Evolutionary conservation across 2,329 filamentous ascomycete species (phyloP), one percentile per base, ranked within the genome.

Genomic region (Arthroderma sp.): DNA sequence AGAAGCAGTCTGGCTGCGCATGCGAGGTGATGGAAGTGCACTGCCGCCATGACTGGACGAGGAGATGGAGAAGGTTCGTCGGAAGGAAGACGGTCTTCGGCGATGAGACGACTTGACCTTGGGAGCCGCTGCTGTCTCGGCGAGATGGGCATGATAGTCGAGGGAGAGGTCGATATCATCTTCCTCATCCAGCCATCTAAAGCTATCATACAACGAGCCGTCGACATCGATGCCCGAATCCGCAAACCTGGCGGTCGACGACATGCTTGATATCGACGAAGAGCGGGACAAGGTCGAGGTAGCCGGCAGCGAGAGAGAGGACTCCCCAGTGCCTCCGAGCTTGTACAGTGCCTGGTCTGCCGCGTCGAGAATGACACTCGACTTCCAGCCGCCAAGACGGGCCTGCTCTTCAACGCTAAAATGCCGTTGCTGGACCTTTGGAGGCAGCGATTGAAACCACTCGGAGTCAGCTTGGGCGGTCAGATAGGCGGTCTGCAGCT

Each of bases 171-270:
- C 85, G 33, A 91, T 73, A 55, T 86, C 81, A 17, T 84, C 80
- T 56, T 87, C 83, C 58, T 88, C 84, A 31, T 90, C 85, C 25
- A 89, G 74, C 85, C 86, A 88, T 53, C 83, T 78, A 63, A 89
- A 86, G 66, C 79, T 84, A 60, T 88, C 82, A 54, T 82, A 81
- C 58, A 87, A 74, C 1, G 79, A 79, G 54, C 81, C 76, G 37
- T 79, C 71, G 63, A 79, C 75, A 41, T 68, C 69, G 57, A 67
- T 61, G 38, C 65, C 63, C 17, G 66, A 66, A 58, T 69, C 68
- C 62, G 62, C 66, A 39, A 66, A 62, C 23, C 64, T 63, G 35
- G 68, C 63, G 47, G 64, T 65, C 19, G 65, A 62, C 23, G 62
- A 59, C 49, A 56, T 58, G 2, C 37, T 38, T 31, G 38, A 52